phyloP scores from a whole-genome alignment of 805 yeast species.

The Yarrowia sp. region DNA sequence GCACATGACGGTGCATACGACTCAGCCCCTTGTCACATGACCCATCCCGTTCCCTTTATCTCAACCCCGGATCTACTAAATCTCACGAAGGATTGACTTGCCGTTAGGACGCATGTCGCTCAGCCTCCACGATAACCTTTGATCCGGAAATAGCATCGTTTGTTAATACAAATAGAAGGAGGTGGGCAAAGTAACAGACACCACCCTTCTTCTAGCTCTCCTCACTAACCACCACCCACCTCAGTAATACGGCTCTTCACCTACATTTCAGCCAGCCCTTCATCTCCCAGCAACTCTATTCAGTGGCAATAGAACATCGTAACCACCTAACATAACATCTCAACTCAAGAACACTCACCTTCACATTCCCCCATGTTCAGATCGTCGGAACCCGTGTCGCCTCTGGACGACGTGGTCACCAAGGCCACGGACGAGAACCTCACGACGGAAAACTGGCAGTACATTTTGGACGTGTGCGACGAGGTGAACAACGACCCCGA shows the following conservation, averaged over 20 bases:
- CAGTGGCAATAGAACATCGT: constrained; percentile 13
- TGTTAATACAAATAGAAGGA: neutral
- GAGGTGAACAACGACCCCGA: constrained; percentile 67
- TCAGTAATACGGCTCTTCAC: neutral
- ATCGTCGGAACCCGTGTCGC: constrained; percentile 35
- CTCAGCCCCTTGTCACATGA: too few relatives aligned
- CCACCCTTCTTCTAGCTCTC: too few relatives aligned
- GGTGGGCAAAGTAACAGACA: too few relatives aligned
- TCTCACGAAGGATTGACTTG: neutral
- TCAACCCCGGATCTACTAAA: neutral
- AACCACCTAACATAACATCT: neutral
- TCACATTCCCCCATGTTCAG: constrained; percentile 19
- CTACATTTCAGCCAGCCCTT: neutral
- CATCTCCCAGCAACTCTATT: constrained; percentile 26
- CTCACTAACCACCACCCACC: neutral
- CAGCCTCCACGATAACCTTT: constrained; percentile 25
- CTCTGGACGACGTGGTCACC: constrained; percentile 42
- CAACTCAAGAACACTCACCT: too few relatives aligned
- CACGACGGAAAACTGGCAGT: constrained; percentile 72
- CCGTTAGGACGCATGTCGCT: neutral
- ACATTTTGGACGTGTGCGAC: constrained; percentile 70
- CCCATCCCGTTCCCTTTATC: too few relatives aligned
- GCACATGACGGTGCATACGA: too few relatives aligned
- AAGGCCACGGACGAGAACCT: constrained; percentile 70
- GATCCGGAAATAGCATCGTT: constrained; percentile 1